Evolutionary conservation across 2,329 filamentous ascomycete species (phyloP), one percentile per base, ranked within the genome.

Genomic region (Aspergillus niger): DNA sequence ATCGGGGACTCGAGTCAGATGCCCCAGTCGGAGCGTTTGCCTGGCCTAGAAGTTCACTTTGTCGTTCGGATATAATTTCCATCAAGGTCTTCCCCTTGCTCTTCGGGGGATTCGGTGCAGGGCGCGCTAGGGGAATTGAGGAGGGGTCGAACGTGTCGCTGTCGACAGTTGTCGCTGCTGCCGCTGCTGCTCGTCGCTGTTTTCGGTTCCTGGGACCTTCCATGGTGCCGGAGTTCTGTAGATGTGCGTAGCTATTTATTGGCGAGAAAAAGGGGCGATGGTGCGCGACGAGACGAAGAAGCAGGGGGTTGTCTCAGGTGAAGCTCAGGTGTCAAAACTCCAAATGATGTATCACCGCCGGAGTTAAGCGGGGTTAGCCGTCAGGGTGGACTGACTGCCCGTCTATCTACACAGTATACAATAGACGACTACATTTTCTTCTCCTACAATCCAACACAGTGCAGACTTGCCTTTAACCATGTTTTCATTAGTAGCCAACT

Each of bases 21-120:
- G 28, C 41, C 39, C 56, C 53, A 38, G 53, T 50, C 51, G 59
- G 57, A 26, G 55, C 47, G 15, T 51, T 62, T 8, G 47, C 48
- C 10, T 56, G 57, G 13, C 52, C 61, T 8, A 67, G 61, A 2
- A 80, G 65, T 49, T 75, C 70, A 22, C 69, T 70, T 53, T 81
- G 76, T 57, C 76, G 70, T 65, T 80, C 77, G 4, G 77, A 76
- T 20, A 80, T 80, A 52, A 81, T 73, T 55, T 81, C 78, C 63
- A 78, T 74, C 30, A 81, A 65, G 7, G 77, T 81, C 54, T 74
- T 80, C 4, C 67, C 67, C 22, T 69, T 67, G 28, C 63, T 58
- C 7, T 62, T 62, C 36, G 63, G 26, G 43, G 63, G 41, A 22
- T 61, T 62, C 28, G 57, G 57, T n/a, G 66, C 63, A 32, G 69